These are phyloP conservation scores for Powellomyces hirtus DNA, from an alignment of 192 early-diverging fungal genomes.

Conservation along the genomic window DNA sequence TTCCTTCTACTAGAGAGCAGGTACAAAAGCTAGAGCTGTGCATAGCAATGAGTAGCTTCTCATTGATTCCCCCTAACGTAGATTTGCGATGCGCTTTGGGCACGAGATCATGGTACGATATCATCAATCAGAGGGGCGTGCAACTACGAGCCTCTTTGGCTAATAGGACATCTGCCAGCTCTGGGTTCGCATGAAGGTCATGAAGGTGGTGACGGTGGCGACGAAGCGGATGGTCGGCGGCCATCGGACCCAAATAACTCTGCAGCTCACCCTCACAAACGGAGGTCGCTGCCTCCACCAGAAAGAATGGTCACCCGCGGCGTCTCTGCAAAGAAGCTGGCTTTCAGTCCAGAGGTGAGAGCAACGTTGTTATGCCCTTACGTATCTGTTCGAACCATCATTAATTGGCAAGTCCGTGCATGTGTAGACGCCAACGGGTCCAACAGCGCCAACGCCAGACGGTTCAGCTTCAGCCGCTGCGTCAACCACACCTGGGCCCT, in stretches of 20 bases:
- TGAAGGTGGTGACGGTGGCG: no score
- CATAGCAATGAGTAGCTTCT: no score
- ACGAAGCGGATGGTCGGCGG: not conserved
- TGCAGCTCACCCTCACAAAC: not conserved
- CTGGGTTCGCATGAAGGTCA: no score
- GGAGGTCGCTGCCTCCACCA: constrained; percentile 15
- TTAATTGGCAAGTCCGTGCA: not conserved
- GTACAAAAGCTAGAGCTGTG: not conserved
- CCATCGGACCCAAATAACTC: not conserved
- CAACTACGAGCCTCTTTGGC: not conserved
- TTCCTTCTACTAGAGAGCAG: not conserved
- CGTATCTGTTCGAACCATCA: no score
- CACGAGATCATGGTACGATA: not conserved
- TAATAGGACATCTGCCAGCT: not conserved
- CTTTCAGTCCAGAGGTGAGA: constrained; percentile 20
- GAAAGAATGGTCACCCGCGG: constrained; percentile 33
- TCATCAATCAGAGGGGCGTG: not conserved
- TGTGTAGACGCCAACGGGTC: not conserved
- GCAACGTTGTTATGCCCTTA: no score
- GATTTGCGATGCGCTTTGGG: not conserved
- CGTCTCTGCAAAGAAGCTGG: constrained; percentile 23
- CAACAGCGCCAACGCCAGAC: not conserved
- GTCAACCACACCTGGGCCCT: not conserved
- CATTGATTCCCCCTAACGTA: no score
- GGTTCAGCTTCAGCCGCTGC: not conserved